Conservation (phyloP, 441 rosid species). For the Populus hybrid region DNA sequence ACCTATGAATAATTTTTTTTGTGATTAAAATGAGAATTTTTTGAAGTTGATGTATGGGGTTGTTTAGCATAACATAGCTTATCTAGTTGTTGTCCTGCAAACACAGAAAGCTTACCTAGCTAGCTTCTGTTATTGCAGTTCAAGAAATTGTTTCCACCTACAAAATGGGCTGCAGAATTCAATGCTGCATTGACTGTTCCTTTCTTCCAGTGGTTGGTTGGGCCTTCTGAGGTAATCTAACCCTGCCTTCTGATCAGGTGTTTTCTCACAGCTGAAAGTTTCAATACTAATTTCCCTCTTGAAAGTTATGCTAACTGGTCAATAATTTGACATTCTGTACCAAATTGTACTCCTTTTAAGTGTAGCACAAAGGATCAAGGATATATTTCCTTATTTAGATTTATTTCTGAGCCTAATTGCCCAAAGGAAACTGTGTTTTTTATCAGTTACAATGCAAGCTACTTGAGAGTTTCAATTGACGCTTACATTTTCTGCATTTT, state of each 20-base stretch:
- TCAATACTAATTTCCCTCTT: not conserved
- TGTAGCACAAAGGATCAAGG: not conserved
- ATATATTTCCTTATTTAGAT: no score
- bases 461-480: not conserved
- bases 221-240: slow-evolving; percentile 73
- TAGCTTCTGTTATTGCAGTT: slow-evolving; percentile 46
- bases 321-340: not conserved
- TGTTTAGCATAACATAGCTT: not conserved
- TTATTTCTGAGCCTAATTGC: not conserved
- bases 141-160: slow-evolving; percentile 82
- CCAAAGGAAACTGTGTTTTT: not conserved
- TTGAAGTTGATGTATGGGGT: not conserved
- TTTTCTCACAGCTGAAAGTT: not conserved
- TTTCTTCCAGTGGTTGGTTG: slow-evolving; percentile 91
- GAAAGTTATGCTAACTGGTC: not conserved
- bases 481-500: not conserved
- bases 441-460: not conserved
- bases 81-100: not conserved
- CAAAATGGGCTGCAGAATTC: slow-evolving; percentile 95
- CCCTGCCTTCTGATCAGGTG: not conserved
- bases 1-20: no score
- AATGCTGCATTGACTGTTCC: slow-evolving; percentile 94
- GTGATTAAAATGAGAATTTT: not conserved
- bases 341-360: not conserved
- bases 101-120: not conserved